These are phyloP conservation scores for Fusarium sp. DNA, from an alignment of 2,329 filamentous ascomycete species.

Conservation along the genomic window DNA sequence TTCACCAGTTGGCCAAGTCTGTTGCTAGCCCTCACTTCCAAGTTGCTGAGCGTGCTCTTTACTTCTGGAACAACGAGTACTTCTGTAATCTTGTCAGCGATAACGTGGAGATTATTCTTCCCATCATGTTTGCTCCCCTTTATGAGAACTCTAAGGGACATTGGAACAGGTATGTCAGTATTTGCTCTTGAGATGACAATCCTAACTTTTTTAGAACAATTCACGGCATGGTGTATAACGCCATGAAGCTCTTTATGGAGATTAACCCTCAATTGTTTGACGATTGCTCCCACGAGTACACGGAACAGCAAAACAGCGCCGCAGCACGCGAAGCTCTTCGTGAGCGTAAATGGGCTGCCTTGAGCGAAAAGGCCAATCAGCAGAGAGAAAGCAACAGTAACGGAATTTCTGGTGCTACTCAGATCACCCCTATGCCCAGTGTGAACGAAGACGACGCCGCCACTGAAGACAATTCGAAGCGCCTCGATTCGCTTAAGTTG, in stretches of 20 bases:
- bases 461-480: slow-evolving; percentile 85
- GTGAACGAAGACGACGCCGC: slow-evolving; percentile 83
- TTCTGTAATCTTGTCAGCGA: slow-evolving; percentile 99
- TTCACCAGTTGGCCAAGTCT: slow-evolving; percentile 97
- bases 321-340: slow-evolving; percentile 84
- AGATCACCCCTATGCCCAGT: slow-evolving; percentile 58
- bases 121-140: slow-evolving; percentile 98
- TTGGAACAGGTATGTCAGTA: slow-evolving; percentile 85
- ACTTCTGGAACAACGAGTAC: slow-evolving; percentile 99
- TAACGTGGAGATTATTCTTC: slow-evolving; percentile 97
- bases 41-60: slow-evolving; percentile 94
- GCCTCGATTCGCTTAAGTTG: slow-evolving; percentile 88
- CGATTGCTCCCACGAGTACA: slow-evolving; percentile 98
- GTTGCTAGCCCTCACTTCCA: slow-evolving; percentile 99
- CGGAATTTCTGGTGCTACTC: slow-evolving; percentile 48
- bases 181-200: not conserved
- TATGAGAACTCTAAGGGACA: slow-evolving; percentile 99
- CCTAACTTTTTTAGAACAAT: slow-evolving; percentile 76
- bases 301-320: slow-evolving; percentile 92
- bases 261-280: slow-evolving; percentile 99
- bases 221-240: slow-evolving; percentile 99
- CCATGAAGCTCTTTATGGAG: slow-evolving; percentile 99
- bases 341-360: slow-evolving; percentile 88
- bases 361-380: slow-evolving; percentile 82
- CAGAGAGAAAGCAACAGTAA: slow-evolving; percentile 61